These are phyloP conservation scores for Cladosporium oxysporum DNA, from an alignment of 2,329 filamentous ascomycete species.

Conservation along the genomic window DNA sequence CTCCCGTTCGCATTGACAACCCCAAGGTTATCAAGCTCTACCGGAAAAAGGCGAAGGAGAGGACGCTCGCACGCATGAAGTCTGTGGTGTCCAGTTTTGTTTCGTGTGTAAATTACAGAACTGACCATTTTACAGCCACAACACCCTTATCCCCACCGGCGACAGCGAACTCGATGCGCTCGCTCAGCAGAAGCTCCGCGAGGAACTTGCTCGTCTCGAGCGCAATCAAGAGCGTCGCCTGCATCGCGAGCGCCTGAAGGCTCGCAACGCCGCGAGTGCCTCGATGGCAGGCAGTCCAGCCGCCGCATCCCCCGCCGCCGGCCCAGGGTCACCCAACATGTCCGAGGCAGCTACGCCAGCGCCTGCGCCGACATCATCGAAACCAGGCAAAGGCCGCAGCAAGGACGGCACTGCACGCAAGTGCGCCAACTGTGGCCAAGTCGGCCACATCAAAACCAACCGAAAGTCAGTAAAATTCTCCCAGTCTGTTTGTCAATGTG, in stretches of 20 bases:
- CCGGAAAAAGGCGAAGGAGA: slow-evolving; percentile 71
- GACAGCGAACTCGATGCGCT: slow-evolving; percentile 67
- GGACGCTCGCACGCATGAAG: slow-evolving; percentile 72
- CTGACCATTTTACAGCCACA: slow-evolving; percentile 50
- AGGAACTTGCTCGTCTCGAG: slow-evolving; percentile 79
- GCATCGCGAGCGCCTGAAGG: slow-evolving; percentile 88
- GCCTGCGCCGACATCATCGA: slow-evolving; percentile 25
- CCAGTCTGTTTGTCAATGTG: slow-evolving; percentile 27
- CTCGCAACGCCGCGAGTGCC: slow-evolving; percentile 44
- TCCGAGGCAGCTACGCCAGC: slow-evolving; percentile 7
- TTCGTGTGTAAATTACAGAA: neutral
- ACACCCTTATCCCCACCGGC: slow-evolving; percentile 64
- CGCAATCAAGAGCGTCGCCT: slow-evolving; percentile 90
- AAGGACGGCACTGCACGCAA: slow-evolving; percentile 76
- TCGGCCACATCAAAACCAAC: slow-evolving; percentile 98
- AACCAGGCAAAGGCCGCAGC: slow-evolving; percentile 44
- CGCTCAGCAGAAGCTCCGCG: slow-evolving; percentile 59
- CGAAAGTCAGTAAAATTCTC: slow-evolving; percentile 72
- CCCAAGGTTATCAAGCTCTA: slow-evolving; percentile 88
- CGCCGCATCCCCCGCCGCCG: slow-evolving; percentile 45
- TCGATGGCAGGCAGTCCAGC: slow-evolving; percentile 50
- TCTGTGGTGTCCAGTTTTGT: slow-evolving; percentile 47
- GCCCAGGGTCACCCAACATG: slow-evolving; percentile 33
- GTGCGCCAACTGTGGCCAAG: slow-evolving; percentile 95
- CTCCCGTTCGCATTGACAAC: slow-evolving; percentile 50